These are phyloP conservation scores for Lepidium didymum DNA, from an alignment of 345 rosid species.

Conservation along the genomic window DNA sequence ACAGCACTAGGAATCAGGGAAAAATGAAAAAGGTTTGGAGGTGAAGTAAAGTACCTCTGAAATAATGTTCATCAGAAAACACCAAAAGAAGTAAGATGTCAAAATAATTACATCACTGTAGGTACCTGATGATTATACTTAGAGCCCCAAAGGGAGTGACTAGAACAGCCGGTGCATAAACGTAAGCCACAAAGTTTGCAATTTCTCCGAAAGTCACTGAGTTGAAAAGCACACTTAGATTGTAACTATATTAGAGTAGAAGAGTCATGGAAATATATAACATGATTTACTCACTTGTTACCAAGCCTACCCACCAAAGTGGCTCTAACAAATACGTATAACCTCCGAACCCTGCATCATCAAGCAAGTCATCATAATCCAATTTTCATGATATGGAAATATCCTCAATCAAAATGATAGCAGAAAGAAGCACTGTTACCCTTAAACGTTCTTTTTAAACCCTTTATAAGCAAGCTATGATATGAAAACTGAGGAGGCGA, in stretches of 20 bases:
- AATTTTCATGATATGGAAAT: background rate
- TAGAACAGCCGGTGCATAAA: conserved; percentile 87
- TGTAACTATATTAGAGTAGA: background rate
- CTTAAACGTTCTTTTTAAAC: background rate
- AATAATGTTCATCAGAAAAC: background rate
- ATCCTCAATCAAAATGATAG: background rate
- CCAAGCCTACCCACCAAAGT: conserved; percentile 95
- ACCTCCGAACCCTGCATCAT: conserved; percentile 69
- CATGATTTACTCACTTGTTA: conserved; percentile 49
- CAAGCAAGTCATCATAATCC: background rate
- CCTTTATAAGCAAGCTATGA: background rate
- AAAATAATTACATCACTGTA: background rate
- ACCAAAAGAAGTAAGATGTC: background rate
- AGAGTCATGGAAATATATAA: background rate
- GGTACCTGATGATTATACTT: conserved; percentile 79
- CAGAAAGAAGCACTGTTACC: background rate
- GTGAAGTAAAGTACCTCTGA: background rate
- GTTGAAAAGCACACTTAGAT: background rate
- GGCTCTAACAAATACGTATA: conserved; percentile 88
- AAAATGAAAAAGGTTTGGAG: background rate
- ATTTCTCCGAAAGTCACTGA: conserved; percentile 83
- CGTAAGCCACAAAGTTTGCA: conserved; percentile 90
- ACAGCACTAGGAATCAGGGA: conserved; percentile 43
- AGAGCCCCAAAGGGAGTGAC: conserved; percentile 93
- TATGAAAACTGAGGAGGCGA: background rate